Evolutionary conservation across 192 early-diverging fungal genomes (phyloP).

Genomic region (Coemansia sp.): DNA sequence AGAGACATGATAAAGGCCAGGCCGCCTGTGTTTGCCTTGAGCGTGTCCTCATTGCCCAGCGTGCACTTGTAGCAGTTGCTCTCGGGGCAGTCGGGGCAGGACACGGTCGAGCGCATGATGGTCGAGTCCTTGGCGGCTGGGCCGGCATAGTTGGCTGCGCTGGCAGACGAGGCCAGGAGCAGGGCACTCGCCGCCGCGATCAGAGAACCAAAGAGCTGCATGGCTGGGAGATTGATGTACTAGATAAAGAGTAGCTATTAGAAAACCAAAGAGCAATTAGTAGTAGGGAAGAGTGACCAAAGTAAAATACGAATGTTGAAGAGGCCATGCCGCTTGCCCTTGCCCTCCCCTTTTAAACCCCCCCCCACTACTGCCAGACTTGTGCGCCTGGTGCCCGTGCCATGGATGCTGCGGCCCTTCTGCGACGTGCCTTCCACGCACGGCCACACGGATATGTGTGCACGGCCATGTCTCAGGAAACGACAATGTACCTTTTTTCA

Average conservation of each 20-base stretch:
- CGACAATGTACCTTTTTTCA: no score
- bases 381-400: no score
- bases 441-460: no score
- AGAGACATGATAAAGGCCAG: slow-evolving; percentile 23
- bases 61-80: slow-evolving; percentile 48
- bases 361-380: no score
- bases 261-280: not conserved
- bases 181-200: not conserved
- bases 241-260: no score
- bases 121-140: slow-evolving; percentile 47
- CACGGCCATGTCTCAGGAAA: no score
- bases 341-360: no score
- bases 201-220: not conserved
- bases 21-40: slow-evolving; percentile 29
- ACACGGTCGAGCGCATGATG: slow-evolving; percentile 35
- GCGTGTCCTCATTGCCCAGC: slow-evolving; percentile 20
- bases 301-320: no score
- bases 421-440: no score
- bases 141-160: not conserved
- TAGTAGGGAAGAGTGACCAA: no score
- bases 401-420: no score
- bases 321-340: no score
- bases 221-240: not conserved
- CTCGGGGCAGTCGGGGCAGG: slow-evolving; percentile 38
- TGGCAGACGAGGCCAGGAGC: not conserved